phyloP scores from a whole-genome alignment of 2,329 filamentous ascomycete species.

The Fusarium sp. region DNA sequence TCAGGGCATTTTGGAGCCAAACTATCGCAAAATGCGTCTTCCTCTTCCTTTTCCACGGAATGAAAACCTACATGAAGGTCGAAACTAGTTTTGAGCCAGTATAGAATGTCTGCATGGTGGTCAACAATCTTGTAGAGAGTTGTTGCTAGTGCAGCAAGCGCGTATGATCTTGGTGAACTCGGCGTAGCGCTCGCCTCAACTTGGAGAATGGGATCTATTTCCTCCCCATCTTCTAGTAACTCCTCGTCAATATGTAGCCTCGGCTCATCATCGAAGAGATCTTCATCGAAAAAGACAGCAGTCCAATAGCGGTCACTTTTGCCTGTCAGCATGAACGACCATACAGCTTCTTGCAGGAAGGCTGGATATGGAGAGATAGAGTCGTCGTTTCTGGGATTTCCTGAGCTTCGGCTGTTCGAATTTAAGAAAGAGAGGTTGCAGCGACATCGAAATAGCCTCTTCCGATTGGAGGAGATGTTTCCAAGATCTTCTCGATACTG shows the following conservation, averaged over 20 bases:
- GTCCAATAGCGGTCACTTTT: neutral
- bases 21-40: neutral
- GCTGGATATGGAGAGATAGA: neutral
- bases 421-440: neutral
- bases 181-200: neutral
- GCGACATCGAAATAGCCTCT: neutral
- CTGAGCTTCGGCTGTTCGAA: neutral
- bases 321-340: neutral
- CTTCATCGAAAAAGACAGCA: neutral
- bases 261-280: neutral
- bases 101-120: neutral
- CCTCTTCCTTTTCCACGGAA: neutral
- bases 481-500: neutral
- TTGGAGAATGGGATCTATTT: too few species aligned
- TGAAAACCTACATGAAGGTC: neutral
- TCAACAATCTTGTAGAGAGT: neutral
- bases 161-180: neutral
- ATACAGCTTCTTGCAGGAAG: neutral
- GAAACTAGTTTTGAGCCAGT: neutral
- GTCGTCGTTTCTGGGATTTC: too few species aligned
- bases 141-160: neutral
- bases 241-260: neutral
- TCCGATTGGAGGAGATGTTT: neutral
- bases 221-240: too few species aligned
- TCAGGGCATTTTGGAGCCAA: neutral